Evolutionary conservation across 106 monocot genomes (phyloP).

Genomic region (Agapanthus africanus): DNA sequence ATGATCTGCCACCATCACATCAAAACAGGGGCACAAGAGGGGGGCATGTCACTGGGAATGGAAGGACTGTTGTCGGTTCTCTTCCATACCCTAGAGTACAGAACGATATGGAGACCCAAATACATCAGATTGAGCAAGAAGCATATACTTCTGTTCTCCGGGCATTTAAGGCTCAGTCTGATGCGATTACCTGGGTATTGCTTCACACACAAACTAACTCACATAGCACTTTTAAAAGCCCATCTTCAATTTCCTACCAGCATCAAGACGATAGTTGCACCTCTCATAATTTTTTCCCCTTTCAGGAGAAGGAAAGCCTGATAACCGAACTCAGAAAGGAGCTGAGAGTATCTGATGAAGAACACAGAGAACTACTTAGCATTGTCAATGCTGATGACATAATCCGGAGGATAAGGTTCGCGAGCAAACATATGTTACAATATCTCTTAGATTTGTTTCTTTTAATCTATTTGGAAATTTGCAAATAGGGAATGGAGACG

Average conservation of each 20-base stretch:
- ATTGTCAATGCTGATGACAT: slow-evolving; percentile 96
- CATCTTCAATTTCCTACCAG: background rate
- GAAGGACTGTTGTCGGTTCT: slow-evolving; percentile 32
- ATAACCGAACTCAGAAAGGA: slow-evolving; percentile 98
- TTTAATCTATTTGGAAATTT: background rate
- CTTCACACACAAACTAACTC: slow-evolving; percentile 30
- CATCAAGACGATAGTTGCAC: too few relatives aligned
- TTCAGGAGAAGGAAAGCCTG: slow-evolving; percentile 92
- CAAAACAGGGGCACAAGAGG: slow-evolving; percentile 62
- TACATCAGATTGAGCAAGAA: slow-evolving; percentile 89
- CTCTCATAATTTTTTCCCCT: slow-evolving; percentile 6
- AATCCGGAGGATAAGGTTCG: slow-evolving; percentile 83
- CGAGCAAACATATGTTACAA: background rate
- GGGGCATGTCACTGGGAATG: slow-evolving; percentile 59
- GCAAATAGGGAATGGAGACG: slow-evolving; percentile 56
- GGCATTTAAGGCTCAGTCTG: slow-evolving; percentile 97
- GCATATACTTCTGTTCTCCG: slow-evolving; percentile 93
- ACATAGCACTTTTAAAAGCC: too few relatives aligned
- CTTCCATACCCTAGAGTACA: slow-evolving; percentile 37
- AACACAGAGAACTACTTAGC: slow-evolving; percentile 77
- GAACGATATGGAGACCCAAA: slow-evolving; percentile 85
- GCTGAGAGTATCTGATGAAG: slow-evolving; percentile 89
- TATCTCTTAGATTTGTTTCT: too few relatives aligned
- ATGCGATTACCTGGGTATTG: slow-evolving; percentile 95
- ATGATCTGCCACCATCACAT: slow-evolving; percentile 86